A percentile compares a stretch with the other conserved stretches of the same genome.
Evolutionary conservation across 2,329 filamentous ascomycete species (phyloP).

Genomic region (Trichothecium roseum): DNA sequence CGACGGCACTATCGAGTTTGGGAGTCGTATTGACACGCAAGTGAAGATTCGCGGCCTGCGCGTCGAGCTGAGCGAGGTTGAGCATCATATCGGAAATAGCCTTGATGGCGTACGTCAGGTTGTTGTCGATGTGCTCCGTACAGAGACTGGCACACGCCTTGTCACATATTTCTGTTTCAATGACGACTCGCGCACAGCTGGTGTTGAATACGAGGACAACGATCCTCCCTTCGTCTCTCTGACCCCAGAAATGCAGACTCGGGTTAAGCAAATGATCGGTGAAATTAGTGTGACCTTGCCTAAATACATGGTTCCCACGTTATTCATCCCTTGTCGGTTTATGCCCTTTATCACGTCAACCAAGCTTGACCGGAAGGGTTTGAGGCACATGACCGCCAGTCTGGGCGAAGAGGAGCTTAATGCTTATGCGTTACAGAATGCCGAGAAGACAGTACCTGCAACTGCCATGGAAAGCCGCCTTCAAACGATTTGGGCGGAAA

Average conservation of each 20-base stretch:
- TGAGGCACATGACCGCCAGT: not conserved
- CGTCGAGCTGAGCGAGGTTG: constrained; percentile 2
- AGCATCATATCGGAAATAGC: not conserved
- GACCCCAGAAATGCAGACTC: constrained; percentile 4
- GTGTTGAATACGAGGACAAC: not conserved
- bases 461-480: constrained; percentile 1
- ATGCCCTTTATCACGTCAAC: constrained; percentile 10
- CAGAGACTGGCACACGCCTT: not conserved
- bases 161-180: constrained; percentile 2
- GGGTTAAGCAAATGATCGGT: constrained; percentile 8
- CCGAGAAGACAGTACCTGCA: not conserved
- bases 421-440: not conserved
- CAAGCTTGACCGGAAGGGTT: constrained; percentile 4
- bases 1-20: constrained; percentile 1
- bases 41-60: constrained; percentile 2
- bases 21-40: constrained; percentile 2
- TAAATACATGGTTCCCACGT: constrained; percentile 10
- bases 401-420: not conserved
- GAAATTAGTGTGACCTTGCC: constrained; percentile 7
- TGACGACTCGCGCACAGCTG: not conserved
- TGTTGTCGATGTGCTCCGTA: constrained; percentile 1
- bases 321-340: constrained; percentile 9
- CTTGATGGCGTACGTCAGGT: not conserved
- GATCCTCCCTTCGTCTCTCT: constrained; percentile 4
- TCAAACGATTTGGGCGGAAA: constrained; percentile 4